A percentile compares a stretch with the other conserved stretches of the same genome.
phyloP scores from a whole-genome alignment of 495 filamentous ascomycete species.

The Penicilliopsis zonata region DNA sequence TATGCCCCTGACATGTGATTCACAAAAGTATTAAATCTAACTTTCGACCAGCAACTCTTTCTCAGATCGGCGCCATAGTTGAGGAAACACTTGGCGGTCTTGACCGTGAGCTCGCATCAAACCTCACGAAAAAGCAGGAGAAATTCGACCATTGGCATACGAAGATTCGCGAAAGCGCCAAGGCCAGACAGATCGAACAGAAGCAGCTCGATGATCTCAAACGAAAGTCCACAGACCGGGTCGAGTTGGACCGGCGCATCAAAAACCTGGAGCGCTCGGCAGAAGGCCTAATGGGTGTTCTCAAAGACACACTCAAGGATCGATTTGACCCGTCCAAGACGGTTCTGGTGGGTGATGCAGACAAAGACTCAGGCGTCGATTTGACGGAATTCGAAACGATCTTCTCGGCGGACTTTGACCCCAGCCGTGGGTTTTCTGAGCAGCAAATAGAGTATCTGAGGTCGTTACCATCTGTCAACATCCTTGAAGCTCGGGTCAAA shows the following conservation, averaged over 20 bases:
- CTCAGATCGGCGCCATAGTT: conserved; percentile 29
- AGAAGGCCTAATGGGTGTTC: conserved; percentile 27
- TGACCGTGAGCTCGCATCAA: conserved; percentile 60
- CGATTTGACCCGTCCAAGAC: conserved; percentile 16
- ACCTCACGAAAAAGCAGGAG: conserved; percentile 69
- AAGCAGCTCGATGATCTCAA: conserved; percentile 56
- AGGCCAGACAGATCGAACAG: conserved; percentile 62
- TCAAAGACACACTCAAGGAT: conserved; percentile 20
- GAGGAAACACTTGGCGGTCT: conserved; percentile 49
- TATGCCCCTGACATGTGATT: conserved; percentile 13
- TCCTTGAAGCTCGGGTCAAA: conserved; percentile 15
- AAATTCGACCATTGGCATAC: conserved; percentile 65
- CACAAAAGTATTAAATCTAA: conserved; percentile 11
- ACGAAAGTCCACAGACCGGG: conserved; percentile 41
- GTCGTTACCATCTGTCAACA: conserved; percentile 15
- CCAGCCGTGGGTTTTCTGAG: conserved; percentile 23
- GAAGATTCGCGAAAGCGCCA: conserved; percentile 67
- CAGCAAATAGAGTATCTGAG: conserved; percentile 23
- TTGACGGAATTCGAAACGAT: conserved; percentile 20
- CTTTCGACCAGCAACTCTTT: conserved; percentile 49
- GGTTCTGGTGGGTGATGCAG: conserved; percentile 39
- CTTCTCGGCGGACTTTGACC: conserved; percentile 25
- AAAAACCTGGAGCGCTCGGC: conserved; percentile 46
- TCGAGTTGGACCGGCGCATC: conserved; percentile 47
- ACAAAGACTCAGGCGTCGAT: conserved; percentile 37